Conservation (phyloP, 805 yeast species). For the Saccharomycopsis sp. region DNA sequence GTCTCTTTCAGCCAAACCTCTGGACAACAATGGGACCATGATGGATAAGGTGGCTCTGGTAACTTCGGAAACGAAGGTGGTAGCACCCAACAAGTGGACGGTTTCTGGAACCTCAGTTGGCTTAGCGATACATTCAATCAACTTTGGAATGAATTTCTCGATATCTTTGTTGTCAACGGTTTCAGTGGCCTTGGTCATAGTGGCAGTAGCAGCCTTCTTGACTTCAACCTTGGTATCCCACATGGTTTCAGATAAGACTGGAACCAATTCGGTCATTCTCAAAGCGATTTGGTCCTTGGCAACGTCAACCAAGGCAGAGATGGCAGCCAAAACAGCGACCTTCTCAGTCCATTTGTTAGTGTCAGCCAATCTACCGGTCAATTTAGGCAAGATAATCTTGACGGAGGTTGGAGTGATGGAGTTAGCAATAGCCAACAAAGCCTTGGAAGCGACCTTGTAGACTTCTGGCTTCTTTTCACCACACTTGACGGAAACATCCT, state of each 20-base stretch:
- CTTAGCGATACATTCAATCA: conserved; percentile 93
- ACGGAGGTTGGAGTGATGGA: conserved; percentile 90
- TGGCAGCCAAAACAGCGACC: conserved; percentile 79
- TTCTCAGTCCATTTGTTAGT: conserved; percentile 98
- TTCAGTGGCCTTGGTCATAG: conserved; percentile 94
- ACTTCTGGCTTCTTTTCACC: conserved; percentile 86
- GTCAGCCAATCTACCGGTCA: conserved; percentile 58
- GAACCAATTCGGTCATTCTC: conserved; percentile 99
- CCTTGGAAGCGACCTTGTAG: conserved; percentile 65
- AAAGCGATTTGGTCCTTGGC: conserved; percentile 95
- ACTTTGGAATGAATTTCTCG: conserved; percentile 96
- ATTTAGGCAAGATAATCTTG: conserved; percentile 80
- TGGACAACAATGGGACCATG: conserved; percentile 97
- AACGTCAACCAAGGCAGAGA: conserved; percentile 82
- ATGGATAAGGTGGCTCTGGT: conserved; percentile 99
- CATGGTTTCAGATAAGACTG: conserved; percentile 98
- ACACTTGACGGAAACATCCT: conserved; percentile 64
- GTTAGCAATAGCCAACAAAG: conserved; percentile 70
- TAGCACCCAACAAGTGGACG: conserved; percentile 98
- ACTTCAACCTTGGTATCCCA: conserved; percentile 99
- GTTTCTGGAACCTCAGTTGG: conserved; percentile 99
- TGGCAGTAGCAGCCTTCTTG: conserved; percentile 90
- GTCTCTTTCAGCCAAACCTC: conserved; percentile 99
- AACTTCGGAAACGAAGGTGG: conserved; percentile 98
- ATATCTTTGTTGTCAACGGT: conserved; percentile 99